Evolutionary conservation across 192 early-diverging fungal genomes (phyloP).

Genomic region (Physocladia obscura): DNA sequence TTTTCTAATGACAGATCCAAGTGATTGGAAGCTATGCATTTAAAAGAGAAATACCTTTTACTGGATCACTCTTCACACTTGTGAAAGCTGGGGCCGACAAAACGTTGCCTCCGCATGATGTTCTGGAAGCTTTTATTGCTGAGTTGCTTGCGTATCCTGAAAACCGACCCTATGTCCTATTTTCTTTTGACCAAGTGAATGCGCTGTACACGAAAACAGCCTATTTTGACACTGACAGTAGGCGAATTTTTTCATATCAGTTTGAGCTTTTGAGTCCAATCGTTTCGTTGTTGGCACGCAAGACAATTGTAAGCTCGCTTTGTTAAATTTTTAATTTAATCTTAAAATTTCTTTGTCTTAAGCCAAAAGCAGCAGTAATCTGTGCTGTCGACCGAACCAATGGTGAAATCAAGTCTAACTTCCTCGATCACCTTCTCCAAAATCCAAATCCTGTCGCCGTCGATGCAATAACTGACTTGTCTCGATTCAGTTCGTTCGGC

Average conservation of each 20-base stretch:
- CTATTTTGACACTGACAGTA: constrained; percentile 33
- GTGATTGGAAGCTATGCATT: no score
- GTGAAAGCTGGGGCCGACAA: neutral
- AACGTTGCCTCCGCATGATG: neutral
- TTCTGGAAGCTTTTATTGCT: constrained; percentile 11
- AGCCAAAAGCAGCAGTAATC: constrained; percentile 17
- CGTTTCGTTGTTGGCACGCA: constrained; percentile 4
- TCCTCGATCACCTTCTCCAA: constrained; percentile 24
- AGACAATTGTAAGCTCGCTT: neutral
- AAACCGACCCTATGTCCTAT: constrained; percentile 29
- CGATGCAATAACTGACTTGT: neutral
- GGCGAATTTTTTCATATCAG: constrained; percentile 7
- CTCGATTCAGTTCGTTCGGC: neutral
- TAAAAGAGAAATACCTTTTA: neutral
- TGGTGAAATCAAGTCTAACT: constrained; percentile 24
- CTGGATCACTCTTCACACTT: constrained; percentile 1
- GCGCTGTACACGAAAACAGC: constrained; percentile 32
- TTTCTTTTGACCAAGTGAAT: constrained; percentile 38
- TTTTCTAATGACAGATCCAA: no score
- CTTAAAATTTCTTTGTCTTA: neutral
- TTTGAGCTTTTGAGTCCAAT: constrained; percentile 23
- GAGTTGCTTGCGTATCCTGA: constrained; percentile 18
- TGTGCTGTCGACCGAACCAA: constrained; percentile 20
- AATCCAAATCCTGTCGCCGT: neutral
- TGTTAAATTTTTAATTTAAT: neutral